Base-by-base conservation (phyloP, 2,329 filamentous ascomycete species). In the Epichloe festucae region DNA sequence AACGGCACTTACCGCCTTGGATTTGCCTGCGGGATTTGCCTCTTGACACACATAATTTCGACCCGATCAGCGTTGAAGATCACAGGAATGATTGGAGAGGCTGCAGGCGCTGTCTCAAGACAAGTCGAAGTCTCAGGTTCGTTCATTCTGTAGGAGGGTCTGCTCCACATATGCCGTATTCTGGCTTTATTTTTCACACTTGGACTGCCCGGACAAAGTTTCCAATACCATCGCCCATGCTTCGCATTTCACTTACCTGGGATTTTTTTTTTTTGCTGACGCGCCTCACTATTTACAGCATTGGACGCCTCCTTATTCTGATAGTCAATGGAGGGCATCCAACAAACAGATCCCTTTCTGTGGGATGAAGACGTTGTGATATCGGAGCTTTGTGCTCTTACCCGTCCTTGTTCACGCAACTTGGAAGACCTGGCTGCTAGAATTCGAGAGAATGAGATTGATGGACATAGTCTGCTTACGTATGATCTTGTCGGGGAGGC, bases 351-450 rank as follows among this genome's bases (percentile, higher is more conserved):
- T 66, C 88, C 89, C n/a, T 85, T 82, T 65, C 61, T 75, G 50
- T 95, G 89, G 89, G 76, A 77, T 38, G 73, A 82, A 35, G 79
- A 85, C 39, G 74, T 81, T 38, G 79, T 94, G 11, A 76, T 85
- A 10, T 63, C 72, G 15, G 81, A 84, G 60, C 71, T 94, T 3
- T 88, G 83, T 62, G 72, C 75, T 21, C 60, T 70, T 2, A 62
- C 71, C 3, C 70, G 71, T 46, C 73, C 77, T 10, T 79, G 76
- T 75, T 66, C 67, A 46, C 65, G 62, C 4, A 72, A 85, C 48
- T 67, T 74, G 0, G 59, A 60, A 0, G 48, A 62, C 0, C 71
- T 94, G 3, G 77, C 81, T 52, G 61, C 62, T 19, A 69, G 69
- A 4, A 65, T 94, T 5, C 69, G 74, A 6, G 74, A 82, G 1